Conservation (phyloP, 2,329 filamentous ascomycete species). For the Drechslerella stenobrocha region DNA sequence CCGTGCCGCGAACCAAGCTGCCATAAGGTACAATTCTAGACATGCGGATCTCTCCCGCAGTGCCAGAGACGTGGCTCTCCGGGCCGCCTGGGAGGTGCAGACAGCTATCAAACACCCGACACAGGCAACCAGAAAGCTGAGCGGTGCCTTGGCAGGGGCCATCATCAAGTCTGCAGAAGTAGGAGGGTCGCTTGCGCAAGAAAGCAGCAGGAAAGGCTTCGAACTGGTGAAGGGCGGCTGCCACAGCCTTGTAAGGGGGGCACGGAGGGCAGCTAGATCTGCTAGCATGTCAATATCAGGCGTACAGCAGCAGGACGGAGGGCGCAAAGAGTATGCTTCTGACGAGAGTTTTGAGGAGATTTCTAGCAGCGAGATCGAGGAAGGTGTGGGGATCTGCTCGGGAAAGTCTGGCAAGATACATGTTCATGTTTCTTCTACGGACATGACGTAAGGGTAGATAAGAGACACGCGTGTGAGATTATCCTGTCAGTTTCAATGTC, state of each 20-base stretch:
- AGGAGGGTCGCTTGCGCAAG: background rate
- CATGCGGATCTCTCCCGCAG: background rate
- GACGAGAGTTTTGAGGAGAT: slow-evolving; percentile 11
- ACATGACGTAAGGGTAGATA: no score
- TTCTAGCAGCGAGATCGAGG: slow-evolving; percentile 3
- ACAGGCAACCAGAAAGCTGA: slow-evolving; percentile 10
- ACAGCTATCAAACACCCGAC: slow-evolving; percentile 18
- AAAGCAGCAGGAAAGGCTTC: background rate
- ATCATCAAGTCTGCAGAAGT: slow-evolving; percentile 4
- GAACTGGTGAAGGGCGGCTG: background rate
- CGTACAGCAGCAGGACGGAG: slow-evolving; percentile 12
- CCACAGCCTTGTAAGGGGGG: background rate
- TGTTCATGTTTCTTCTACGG: no score
- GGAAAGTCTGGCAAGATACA: no score
- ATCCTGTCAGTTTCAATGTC: no score
- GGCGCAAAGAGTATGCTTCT: background rate
- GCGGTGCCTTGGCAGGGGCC: background rate
- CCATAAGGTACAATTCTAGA: slow-evolving; percentile 23
- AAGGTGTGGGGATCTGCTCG: background rate
- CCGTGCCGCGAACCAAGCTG: slow-evolving; percentile 3
- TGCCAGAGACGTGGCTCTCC: slow-evolving; percentile 21
- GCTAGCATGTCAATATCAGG: slow-evolving; percentile 14
- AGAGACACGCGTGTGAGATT: no score
- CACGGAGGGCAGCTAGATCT: slow-evolving; percentile 1
- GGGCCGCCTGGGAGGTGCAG: slow-evolving; percentile 24